Percentiles rank a stretch among this genome's conserved stretches.
phyloP scores from a whole-genome alignment of 768 basidiomycete species.

The Termitomyces sp. region DNA sequence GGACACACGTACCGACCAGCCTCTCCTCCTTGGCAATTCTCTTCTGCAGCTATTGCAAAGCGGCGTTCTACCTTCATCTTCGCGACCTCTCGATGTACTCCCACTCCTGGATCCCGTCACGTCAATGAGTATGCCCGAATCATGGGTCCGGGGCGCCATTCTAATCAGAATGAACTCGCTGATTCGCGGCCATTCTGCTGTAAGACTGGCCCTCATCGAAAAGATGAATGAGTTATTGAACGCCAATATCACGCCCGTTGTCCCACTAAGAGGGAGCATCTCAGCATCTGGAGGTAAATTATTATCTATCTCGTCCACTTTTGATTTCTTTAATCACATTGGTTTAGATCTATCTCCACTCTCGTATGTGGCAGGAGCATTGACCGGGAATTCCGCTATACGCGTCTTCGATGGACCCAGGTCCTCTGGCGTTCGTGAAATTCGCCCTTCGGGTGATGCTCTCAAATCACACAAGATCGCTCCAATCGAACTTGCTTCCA shows the following conservation, averaged over 20 bases:
- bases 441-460: conserved; percentile 54
- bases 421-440: conserved; percentile 44
- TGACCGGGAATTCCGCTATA: conserved; percentile 79
- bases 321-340: neutral
- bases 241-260: conserved; percentile 72
- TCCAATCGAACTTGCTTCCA: conserved; percentile 65
- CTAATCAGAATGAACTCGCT: conserved; percentile 87
- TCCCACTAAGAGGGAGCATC: conserved; percentile 81
- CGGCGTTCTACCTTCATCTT: conserved; percentile 66
- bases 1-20: conserved; percentile 76
- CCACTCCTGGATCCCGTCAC: conserved; percentile 70
- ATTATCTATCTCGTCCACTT: conserved; percentile 4
- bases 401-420: conserved; percentile 59
- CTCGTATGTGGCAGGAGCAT: conserved; percentile 77
- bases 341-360: conserved; percentile 68
- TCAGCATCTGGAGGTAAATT: conserved; percentile 74
- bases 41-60: conserved; percentile 82
- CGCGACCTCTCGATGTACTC: conserved; percentile 43
- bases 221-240: conserved; percentile 72
- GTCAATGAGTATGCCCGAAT: conserved; percentile 74
- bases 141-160: conserved; percentile 88
- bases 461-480: conserved; percentile 56
- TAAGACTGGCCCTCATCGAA: conserved; percentile 77
- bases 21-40: conserved; percentile 71
- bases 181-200: conserved; percentile 84